Evolutionary conservation across 768 basidiomycete species (phyloP).

Genomic region (Pisolithus orientalis): DNA sequence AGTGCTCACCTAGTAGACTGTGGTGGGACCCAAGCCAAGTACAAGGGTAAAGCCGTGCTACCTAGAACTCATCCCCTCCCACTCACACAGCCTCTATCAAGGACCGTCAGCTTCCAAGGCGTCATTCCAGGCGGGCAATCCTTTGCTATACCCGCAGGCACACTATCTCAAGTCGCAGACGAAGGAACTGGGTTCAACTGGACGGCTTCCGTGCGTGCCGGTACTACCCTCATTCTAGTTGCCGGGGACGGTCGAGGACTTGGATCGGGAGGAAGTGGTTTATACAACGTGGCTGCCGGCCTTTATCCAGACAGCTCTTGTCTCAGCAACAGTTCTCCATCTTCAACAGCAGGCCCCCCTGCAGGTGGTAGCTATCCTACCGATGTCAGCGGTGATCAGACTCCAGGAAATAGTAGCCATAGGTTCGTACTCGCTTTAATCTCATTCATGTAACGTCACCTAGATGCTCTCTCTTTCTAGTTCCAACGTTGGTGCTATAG

Average conservation of each 20-base stretch:
- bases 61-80: neutral
- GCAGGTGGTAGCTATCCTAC: conserved; percentile 73
- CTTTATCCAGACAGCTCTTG: conserved; percentile 47
- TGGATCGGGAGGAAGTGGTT: conserved; percentile 61
- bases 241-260: conserved; percentile 62
- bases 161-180: conserved; percentile 34
- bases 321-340: conserved; percentile 55
- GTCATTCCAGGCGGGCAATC: conserved; percentile 79
- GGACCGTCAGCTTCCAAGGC: conserved; percentile 57
- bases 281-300: conserved; percentile 50
- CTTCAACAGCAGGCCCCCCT: conserved; percentile 69
- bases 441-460: neutral
- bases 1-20: conserved; percentile 57
- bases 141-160: conserved; percentile 51
- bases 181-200: conserved; percentile 65
- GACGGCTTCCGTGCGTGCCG: conserved; percentile 57
- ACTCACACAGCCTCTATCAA: conserved; percentile 15
- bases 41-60: conserved; percentile 37
- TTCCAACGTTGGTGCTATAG: conserved; percentile 6
- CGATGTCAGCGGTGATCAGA: conserved; percentile 13
- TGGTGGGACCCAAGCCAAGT: conserved; percentile 55
- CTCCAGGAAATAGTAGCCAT: neutral
- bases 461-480: neutral
- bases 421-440: neutral
- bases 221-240: conserved; percentile 60